Conservation (phyloP, 352 stramenopile species). For the Phytophthora agathidicida region DNA sequence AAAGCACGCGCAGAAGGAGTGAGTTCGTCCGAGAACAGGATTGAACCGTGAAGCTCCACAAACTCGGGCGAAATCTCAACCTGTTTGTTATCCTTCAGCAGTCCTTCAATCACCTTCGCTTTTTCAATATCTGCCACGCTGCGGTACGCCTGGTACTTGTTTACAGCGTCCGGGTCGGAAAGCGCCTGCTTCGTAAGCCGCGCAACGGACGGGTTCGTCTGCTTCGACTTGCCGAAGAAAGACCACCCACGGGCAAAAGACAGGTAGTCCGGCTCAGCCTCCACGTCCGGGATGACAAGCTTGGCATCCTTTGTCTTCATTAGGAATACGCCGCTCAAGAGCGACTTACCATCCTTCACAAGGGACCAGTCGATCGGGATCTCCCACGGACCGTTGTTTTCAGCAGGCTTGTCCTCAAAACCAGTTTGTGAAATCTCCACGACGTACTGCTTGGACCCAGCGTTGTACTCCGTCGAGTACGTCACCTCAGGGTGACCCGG, state of each 20-base stretch:
- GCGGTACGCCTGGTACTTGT: slow-evolving; percentile 82
- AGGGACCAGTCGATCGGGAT: slow-evolving; percentile 81
- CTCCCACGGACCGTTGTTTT: slow-evolving; percentile 78
- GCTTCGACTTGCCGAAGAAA: slow-evolving; percentile 81
- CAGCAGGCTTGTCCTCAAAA: slow-evolving; percentile 68
- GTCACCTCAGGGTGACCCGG: slow-evolving; percentile 69
- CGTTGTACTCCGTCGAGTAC: slow-evolving; percentile 66
- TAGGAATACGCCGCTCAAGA: slow-evolving; percentile 66
- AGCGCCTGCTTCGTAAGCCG: slow-evolving; percentile 69
- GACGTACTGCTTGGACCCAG: slow-evolving; percentile 49
- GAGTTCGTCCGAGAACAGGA: slow-evolving; percentile 74
- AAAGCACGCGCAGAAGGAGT: slow-evolving; percentile 65
- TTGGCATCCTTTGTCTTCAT: slow-evolving; percentile 66
- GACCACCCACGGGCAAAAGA: slow-evolving; percentile 81
- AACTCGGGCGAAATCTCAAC: slow-evolving; percentile 66
- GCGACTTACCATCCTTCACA: slow-evolving; percentile 64
- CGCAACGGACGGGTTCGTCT: slow-evolving; percentile 51
- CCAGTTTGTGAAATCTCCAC: slow-evolving; percentile 73
- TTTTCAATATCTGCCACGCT: slow-evolving; percentile 72
- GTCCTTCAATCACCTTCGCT: slow-evolving; percentile 67
- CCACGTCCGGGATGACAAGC: slow-evolving; percentile 55
- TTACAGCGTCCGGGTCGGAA: slow-evolving; percentile 73
- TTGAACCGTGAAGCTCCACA: slow-evolving; percentile 65
- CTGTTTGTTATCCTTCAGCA: slow-evolving; percentile 52
- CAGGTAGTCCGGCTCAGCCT: slow-evolving; percentile 65